Evolutionary conservation across 176 grass and related monocot species (phyloP).

Genomic region (Stipa capillata): DNA sequence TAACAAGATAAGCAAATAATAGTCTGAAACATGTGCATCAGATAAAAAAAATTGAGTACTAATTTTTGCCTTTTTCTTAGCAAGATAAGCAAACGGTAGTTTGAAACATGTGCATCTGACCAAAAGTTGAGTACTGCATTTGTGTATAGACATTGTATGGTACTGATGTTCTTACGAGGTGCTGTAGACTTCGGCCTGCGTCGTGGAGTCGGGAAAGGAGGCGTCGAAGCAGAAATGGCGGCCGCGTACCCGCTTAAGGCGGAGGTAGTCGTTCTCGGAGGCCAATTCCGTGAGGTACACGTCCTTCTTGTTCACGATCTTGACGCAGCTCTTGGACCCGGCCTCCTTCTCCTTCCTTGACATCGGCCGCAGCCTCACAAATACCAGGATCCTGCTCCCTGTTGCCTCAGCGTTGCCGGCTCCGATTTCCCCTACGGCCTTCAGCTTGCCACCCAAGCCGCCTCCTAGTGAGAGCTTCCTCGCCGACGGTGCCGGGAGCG

Average conservation of each 20-base stretch:
- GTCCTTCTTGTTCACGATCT: conserved; percentile 94
- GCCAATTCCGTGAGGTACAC: conserved; percentile 80
- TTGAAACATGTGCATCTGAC: not conserved
- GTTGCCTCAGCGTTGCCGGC: conserved; percentile 25
- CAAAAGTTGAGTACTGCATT: not conserved
- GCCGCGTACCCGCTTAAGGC: conserved; percentile 75
- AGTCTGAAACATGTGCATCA: not conserved
- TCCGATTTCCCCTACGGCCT: not conserved
- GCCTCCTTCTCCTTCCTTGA: conserved; percentile 74
- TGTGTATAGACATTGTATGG: not conserved
- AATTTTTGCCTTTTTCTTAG: not conserved
- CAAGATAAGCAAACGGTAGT: not conserved
- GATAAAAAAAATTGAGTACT: not conserved
- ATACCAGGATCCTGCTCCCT: conserved; percentile 63
- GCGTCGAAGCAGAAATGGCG: conserved; percentile 95
- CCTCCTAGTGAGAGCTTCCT: conserved; percentile 81
- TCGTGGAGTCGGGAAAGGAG: conserved; percentile 72
- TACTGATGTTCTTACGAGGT: conserved; percentile 59
- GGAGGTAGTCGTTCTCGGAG: conserved; percentile 80
- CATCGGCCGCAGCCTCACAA: conserved; percentile 77
- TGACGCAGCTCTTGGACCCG: conserved; percentile 69
- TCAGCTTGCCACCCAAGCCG: conserved; percentile 31
- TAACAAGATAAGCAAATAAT: not conserved
- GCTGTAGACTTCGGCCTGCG: conserved; percentile 67
- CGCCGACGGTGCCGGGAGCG: not conserved